Percentiles rank a stretch among this genome's conserved stretches.
Conservation (phyloP, 1,284 basidiomycete genomes). For the Ceratobasidium sp. region DNA sequence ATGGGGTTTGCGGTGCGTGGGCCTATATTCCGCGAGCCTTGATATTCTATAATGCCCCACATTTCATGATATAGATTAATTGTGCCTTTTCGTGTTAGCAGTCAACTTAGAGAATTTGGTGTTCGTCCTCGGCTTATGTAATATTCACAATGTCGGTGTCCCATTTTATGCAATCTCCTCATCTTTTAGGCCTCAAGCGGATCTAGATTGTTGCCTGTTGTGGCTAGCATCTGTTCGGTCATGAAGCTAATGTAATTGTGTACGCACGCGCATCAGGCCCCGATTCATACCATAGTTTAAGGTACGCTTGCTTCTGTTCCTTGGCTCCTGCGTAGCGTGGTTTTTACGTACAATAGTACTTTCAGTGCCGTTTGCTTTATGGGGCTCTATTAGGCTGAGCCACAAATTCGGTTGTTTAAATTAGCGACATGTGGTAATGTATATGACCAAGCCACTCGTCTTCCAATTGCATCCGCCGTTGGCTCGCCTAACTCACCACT, state of each 20-base stretch:
- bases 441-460: constrained; percentile 31
- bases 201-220: not conserved
- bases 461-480: constrained; percentile 27
- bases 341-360: not conserved
- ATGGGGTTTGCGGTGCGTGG: not conserved
- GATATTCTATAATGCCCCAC: too few species aligned
- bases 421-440: not conserved
- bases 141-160: not conserved
- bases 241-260: not conserved
- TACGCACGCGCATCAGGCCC: not conserved
- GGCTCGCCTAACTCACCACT: constrained; percentile 3
- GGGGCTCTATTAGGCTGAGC: too few species aligned
- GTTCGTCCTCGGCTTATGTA: not conserved
- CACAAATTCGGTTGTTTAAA: not conserved
- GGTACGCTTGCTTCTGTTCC: not conserved
- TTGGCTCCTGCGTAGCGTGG: not conserved
- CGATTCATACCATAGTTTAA: not conserved
- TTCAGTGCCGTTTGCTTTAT: not conserved
- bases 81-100: not conserved
- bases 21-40: not conserved
- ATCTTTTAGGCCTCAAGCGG: not conserved
- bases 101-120: not conserved
- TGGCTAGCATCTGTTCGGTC: not conserved
- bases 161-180: not conserved
- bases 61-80: not conserved